A percentile compares a stretch with the other conserved stretches of the same genome.
Conservation (phyloP, 1,284 basidiomycete species). For the Pseudozyma tsukubaensis region DNA sequence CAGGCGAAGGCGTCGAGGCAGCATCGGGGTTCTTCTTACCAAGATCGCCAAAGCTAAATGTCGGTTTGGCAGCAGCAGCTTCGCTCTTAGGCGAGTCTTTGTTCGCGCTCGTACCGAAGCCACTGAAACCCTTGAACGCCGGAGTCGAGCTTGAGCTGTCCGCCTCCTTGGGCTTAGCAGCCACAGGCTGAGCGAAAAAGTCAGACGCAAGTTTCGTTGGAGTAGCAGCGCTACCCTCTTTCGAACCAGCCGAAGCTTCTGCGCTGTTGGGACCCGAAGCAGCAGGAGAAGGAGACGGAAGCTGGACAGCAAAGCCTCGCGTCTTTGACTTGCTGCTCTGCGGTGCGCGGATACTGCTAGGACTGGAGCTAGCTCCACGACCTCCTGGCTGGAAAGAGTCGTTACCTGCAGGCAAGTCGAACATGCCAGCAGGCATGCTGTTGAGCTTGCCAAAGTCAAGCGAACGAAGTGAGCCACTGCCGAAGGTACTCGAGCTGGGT, state of each 20-base stretch:
- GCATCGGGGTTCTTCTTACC: conserved; percentile 6
- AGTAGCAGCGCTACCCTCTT: not conserved
- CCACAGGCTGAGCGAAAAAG: conserved; percentile 33
- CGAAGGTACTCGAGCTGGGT: conserved; percentile 19
- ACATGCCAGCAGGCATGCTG: conserved; percentile 32
- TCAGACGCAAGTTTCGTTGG: conserved; percentile 26
- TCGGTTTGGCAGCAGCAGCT: not conserved
- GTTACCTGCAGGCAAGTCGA: conserved; percentile 34
- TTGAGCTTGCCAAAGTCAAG: conserved; percentile 38
- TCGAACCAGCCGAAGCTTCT: conserved; percentile 1
- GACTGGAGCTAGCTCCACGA: conserved; percentile 31
- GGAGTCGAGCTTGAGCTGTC: not conserved
- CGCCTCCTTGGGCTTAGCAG: conserved; percentile 18
- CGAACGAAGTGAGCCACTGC: conserved; percentile 13
- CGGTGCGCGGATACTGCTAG: conserved; percentile 23
- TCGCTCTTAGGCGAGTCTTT: conserved; percentile 13
- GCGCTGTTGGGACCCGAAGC: not conserved
- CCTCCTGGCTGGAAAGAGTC: conserved; percentile 48
- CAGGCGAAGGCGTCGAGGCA: not conserved
- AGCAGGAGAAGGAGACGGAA: conserved; percentile 14
- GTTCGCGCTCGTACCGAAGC: conserved; percentile 17
- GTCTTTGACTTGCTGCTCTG: conserved; percentile 28
- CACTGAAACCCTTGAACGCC: conserved; percentile 29
- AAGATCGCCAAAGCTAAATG: conserved; percentile 28
- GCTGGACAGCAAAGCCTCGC: conserved; percentile 22